A percentile compares a stretch with the other conserved stretches of the same genome.
phyloP scores from a whole-genome alignment of 192 early-diverging fungal species.

The Dimargaris cristalligena region DNA sequence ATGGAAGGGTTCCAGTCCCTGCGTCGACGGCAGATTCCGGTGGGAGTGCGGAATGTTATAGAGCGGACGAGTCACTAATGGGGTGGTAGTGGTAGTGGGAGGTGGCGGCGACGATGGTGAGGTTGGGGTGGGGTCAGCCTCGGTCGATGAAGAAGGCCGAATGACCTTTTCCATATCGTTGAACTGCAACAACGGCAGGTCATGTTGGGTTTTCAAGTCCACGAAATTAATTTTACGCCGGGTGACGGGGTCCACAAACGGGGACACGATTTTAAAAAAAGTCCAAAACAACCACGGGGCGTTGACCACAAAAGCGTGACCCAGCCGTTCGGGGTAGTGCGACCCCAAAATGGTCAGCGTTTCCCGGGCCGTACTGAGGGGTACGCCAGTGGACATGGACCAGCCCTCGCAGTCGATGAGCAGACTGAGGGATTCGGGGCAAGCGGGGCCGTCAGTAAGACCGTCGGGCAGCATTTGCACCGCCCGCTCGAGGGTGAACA shows the following conservation, averaged over 20 bases:
- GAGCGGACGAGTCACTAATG: constrained; percentile 13
- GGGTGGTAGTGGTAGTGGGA: constrained; percentile 12
- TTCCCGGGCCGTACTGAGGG: constrained; percentile 53
- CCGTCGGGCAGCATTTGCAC: constrained; percentile 47
- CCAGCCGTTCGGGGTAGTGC: constrained; percentile 83
- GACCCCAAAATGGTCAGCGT: constrained; percentile 64
- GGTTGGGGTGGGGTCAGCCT: constrained; percentile 4
- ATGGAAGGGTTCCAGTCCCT: constrained; percentile 6
- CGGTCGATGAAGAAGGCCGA: neutral
- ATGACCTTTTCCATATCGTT: too few relatives aligned
- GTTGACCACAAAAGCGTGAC: constrained; percentile 48
- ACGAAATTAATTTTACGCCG: constrained; percentile 74
- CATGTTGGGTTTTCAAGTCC: constrained; percentile 32
- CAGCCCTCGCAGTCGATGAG: constrained; percentile 68
- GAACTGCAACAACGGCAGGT: neutral
- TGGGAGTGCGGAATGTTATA: too few relatives aligned
- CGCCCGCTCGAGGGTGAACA: constrained; percentile 65
- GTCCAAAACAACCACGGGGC: constrained; percentile 75
- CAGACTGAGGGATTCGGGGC: constrained; percentile 59
- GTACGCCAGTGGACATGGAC: constrained; percentile 45
- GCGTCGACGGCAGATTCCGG: constrained; percentile 7
- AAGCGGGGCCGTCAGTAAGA: constrained; percentile 15
- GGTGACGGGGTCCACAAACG: constrained; percentile 87
- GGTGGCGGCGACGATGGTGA: constrained; percentile 8
- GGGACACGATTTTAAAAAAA: constrained; percentile 66